Evolutionary conservation across 1,139 yeast genomes (phyloP).

Genomic region (Suhomyces guaymorum): DNA sequence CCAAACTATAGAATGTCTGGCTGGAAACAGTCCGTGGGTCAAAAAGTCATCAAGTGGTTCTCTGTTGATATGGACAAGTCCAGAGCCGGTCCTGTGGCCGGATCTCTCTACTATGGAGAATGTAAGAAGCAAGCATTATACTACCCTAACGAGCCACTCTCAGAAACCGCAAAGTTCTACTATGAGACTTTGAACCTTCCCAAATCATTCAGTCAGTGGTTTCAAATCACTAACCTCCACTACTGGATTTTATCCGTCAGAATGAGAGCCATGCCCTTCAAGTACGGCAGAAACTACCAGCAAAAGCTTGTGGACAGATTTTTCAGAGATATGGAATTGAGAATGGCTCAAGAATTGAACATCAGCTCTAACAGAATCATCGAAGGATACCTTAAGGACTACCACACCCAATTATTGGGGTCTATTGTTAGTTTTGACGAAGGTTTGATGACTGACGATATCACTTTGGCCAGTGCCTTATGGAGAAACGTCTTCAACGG

Average conservation of each 20-base stretch:
- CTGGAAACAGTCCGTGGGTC: conserved; percentile 75
- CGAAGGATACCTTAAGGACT: conserved; percentile 85
- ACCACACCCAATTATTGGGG: conserved; percentile 88
- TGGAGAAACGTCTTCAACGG: conserved; percentile 94
- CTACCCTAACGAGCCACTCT: conserved; percentile 67
- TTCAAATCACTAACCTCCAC: conserved; percentile 85
- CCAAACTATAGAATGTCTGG: conserved; percentile 57
- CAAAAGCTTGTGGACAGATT: conserved; percentile 88
- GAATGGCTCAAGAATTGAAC: conserved; percentile 82
- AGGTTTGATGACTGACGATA: conserved; percentile 80
- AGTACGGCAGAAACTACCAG: conserved; percentile 85
- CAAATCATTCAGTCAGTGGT: conserved; percentile 89
- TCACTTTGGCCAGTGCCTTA: conserved; percentile 81
- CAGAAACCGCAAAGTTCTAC: conserved; percentile 66
- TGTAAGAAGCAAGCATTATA: conserved; percentile 84
- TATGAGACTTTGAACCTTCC: conserved; percentile 83
- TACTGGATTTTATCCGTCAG: conserved; percentile 92
- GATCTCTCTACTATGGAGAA: conserved; percentile 80
- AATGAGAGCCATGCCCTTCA: conserved; percentile 94
- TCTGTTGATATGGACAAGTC: conserved; percentile 87
- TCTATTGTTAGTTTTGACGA: conserved; percentile 90
- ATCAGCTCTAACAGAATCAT: conserved; percentile 82
- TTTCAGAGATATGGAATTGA: conserved; percentile 84
- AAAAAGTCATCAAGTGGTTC: conserved; percentile 63
- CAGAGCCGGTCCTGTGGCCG: conserved; percentile 93